Base-by-base conservation (phyloP, 2,329 filamentous ascomycete species). In the Aspergillus intermedius region DNA sequence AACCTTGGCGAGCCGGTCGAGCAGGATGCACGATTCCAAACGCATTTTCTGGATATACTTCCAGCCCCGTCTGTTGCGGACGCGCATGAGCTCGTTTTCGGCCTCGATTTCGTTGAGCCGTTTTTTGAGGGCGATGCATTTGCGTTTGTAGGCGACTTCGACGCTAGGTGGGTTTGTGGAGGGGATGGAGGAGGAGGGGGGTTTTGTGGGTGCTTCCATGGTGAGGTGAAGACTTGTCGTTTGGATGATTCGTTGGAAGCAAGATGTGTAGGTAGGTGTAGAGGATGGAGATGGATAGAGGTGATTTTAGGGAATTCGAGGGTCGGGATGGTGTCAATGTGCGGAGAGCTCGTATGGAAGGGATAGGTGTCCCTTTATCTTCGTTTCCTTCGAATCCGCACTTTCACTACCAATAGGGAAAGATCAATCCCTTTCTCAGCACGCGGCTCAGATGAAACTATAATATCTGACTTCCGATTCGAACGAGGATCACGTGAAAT, bases 71-170 rank as follows among this genome's bases (percentile, higher is more conserved):
- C 80, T 77, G 54, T 95, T 86, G 45, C 89, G 86, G 46, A 88
- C 75, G 47, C 88, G 82, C 42, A 88, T 86, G 49, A 87, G 81
- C 60, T 95, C 90, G 68, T 96, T 96, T 63, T 89, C 86, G 51
- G 89, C 84, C 67, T 97, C 91, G 60, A 97, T 88, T 67, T 96
- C 91, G 66, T 84, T 87, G 55, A 93, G 88, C 52, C 93, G 87
- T 60, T 88, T 87, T 73, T 94, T 94, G 19, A 98, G 81, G 60
- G 94, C 87, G 65, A 96, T 89, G 70, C 91, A 97, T 81, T 98
- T 97, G 56, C 88, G 83, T 62, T 93, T 90, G 72, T 97, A 98
- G 45, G 91, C 91, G 67, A 91, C 86, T 71, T 98, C 91, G 54
- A 97, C 90, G 13, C 90, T 95, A 13, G 93, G 91, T 17, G 91